Conservation (phyloP, 331 rosid genomes). For the Pyrus hybrid region DNA sequence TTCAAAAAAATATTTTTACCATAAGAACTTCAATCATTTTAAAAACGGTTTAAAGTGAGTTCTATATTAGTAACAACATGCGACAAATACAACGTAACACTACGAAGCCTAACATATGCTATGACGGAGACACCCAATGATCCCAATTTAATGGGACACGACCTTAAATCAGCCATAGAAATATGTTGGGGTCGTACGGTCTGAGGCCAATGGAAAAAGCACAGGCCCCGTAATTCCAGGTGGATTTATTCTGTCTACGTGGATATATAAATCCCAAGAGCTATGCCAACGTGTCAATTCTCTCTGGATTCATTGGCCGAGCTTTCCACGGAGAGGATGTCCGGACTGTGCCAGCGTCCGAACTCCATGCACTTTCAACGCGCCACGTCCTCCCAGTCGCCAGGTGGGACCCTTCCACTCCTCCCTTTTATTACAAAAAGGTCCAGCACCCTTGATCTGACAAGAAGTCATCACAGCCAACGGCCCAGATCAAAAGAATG, state of each 20-base stretch:
- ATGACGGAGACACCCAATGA: too few species aligned
- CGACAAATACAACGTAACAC: too few species aligned
- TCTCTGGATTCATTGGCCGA: constrained; percentile 8
- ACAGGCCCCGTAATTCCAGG: background rate
- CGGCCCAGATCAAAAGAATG: background rate
- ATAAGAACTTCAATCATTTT: too few species aligned
- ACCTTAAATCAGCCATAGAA: too few species aligned
- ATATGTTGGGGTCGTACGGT: too few species aligned
- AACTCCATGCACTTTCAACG: constrained; percentile 32
- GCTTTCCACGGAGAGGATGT: constrained; percentile 8
- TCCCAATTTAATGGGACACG: too few species aligned
- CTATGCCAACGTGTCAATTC: constrained; percentile 7
- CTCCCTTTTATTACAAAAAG: background rate
- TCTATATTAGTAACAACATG: too few species aligned
- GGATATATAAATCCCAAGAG: background rate
- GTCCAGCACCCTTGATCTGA: background rate
- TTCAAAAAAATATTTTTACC: too few species aligned
- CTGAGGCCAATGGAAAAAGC: background rate
- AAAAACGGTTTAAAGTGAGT: too few species aligned
- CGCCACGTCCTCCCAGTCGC: constrained; percentile 6
- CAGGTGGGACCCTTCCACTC: background rate
- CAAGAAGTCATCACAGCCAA: background rate
- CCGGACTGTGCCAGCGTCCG: constrained; percentile 15
- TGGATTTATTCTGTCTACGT: background rate
- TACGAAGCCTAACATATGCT: too few species aligned